phyloP scores from a whole-genome alignment of 768 basidiomycete species.

The Brasilioporus rufonigricans region DNA sequence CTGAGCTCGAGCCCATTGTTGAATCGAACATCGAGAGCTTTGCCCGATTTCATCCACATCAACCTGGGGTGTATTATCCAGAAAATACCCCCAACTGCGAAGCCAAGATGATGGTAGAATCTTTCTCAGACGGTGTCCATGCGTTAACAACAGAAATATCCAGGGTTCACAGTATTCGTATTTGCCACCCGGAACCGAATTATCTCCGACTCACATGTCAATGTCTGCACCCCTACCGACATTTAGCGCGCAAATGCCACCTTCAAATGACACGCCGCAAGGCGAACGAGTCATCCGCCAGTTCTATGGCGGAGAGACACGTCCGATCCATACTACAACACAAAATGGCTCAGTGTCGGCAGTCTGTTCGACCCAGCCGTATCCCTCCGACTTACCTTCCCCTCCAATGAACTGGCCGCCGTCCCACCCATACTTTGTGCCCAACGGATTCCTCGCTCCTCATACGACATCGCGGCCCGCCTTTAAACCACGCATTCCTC shows the following conservation, averaged over 20 bases:
- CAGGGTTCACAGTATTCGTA: background rate
- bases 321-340: background rate
- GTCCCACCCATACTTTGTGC: background rate
- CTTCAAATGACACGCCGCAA: background rate
- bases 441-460: background rate
- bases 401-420: background rate
- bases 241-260: background rate
- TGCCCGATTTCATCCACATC: background rate
- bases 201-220: background rate
- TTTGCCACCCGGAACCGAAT: background rate
- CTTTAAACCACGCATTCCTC: slow-evolving; percentile 15
- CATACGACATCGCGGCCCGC: background rate
- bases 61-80: background rate
- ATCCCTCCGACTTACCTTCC: background rate
- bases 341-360: background rate
- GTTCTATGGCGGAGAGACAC: background rate
- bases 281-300: background rate
- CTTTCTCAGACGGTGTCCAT: slow-evolving; percentile 1
- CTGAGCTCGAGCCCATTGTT: slow-evolving; percentile 16
- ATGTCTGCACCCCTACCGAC: background rate
- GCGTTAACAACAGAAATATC: slow-evolving; percentile 10
- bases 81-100: background rate
- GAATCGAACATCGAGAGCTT: background rate
- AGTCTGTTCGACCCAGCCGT: background rate
- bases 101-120: slow-evolving; percentile 11